Evolutionary conservation across 169 alveolate genomes (phyloP).

Genomic region (Plasmodium cynomolgi): DNA sequence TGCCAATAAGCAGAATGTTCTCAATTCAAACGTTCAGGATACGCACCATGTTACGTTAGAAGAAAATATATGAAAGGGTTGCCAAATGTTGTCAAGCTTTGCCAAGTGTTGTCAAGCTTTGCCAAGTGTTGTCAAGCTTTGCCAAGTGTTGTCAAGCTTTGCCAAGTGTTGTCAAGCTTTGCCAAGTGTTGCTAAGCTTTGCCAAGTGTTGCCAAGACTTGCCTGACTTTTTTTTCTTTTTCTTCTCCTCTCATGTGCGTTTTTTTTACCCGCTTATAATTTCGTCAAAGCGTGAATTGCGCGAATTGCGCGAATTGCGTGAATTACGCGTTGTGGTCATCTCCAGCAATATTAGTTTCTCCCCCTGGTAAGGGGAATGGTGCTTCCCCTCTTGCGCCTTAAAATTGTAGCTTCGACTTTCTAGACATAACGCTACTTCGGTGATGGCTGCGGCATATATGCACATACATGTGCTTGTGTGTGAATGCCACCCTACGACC

Average conservation of each 20-base stretch:
- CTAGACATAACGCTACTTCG: not conserved
- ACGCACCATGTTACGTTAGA: not conserved
- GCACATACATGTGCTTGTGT: not conserved
- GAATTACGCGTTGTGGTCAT: not conserved
- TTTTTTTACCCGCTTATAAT: not conserved
- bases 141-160: not conserved
- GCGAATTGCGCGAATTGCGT: not conserved
- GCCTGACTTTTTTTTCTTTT: not conserved
- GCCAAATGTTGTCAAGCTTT: not conserved
- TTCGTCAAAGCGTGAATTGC: not conserved
- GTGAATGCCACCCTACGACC: slow-evolving; percentile 7
- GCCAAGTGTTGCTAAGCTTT: too few relatives aligned
- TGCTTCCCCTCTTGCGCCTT: not conserved
- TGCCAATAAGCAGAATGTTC: not conserved
- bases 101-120: not conserved
- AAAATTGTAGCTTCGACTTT: not conserved
- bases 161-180: too few relatives aligned
- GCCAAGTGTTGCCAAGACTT: not conserved
- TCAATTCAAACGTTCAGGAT: not conserved
- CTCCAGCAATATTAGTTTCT: not conserved
- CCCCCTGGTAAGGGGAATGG: not conserved
- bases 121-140: too few relatives aligned
- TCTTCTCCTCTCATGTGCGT: not conserved
- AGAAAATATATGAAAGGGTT: not conserved
- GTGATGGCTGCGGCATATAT: not conserved